Evolutionary conservation across 2,329 filamentous ascomycete genomes (phyloP), one percentile per base, ranked within the genome.

Genomic region (Diaporthe sp.): DNA sequence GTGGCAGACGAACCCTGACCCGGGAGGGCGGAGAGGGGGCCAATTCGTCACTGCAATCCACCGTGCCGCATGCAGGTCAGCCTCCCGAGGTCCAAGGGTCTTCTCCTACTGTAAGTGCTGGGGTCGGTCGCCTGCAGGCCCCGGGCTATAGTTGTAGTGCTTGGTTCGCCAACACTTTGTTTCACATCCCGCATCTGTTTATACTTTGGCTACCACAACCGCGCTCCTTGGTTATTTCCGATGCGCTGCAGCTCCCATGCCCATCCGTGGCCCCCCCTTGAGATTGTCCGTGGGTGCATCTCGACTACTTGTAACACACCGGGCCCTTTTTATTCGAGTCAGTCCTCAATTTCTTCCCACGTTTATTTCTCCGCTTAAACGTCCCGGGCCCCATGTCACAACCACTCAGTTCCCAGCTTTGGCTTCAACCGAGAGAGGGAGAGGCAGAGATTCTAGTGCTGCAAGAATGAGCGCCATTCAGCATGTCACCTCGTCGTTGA

Each of bases 111-210:
- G 34, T 34, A 19, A 3, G 7, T 22, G 17, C 57, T 39, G 28
- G 57, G 57, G 57, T 19, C 42, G 13, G 42, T 25, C 31, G 46
- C 28, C 44, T 37, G 62, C 62, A 68, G 44, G 44, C 10, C 61
- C 44, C 42, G 28, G 28, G 9, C 13, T 53, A 68, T 68, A 68
- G 62, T 69, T 34, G 34, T 34, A 34, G 34, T 34, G 49, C 34
- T 69, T 69, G 49, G 49, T 69, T 69, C 65, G 65, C 34, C 65
- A 69, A 13, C 65, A 53, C 34, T 69, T 69, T 69, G 65, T 69
- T 69, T 69, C 65, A 69, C 49, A 25, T 69, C 22, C 42, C 34
- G n/a, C 49, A 53, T 55, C 31, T 69, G 65, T 69, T 55, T 69
- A 42, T 68, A 53, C 62, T 42, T 55, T 69, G 34, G 49, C 49